Base-by-base conservation (phyloP, 805 yeast genomes). In the Myxozyma sirexii region DNA sequence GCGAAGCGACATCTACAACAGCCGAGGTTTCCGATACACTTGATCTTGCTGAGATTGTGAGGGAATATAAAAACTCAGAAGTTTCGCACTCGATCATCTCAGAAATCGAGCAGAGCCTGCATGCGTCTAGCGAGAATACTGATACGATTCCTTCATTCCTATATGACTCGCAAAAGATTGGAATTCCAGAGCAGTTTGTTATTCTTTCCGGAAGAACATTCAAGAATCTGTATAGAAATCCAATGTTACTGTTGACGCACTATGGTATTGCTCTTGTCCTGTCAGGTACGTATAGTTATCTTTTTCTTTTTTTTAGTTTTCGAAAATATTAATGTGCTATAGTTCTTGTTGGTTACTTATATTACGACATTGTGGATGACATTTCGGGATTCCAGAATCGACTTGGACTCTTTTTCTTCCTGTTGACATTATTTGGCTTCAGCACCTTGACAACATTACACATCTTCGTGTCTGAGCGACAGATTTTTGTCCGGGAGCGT, bases 321-420 rank as follows among this genome's bases (percentile, higher is more conserved):
- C 19, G n/a, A 24, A 19, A 8, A 12, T 43, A 24, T 53, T 57
- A 44, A 51, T 43, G 29, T n/a, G 21, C 12, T 4, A n/a, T 31
- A 56, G 51, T 85, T 3, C 88, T 93, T 74, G 86, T 97, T 74
- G 97, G 98, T 0, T 82, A 82, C 51, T 77, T 94, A 42, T 94
- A 94, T 73, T 93, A 86, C 75, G 80, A 90, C 69, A 85, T 93
- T 26, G 78, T 85, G 43, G 88, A 90, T 70, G 97, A 93, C 72
- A 93, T 94, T 56, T 85, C 96, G 69, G 99, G 99, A 0, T 94
- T 94, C 78, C 99, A 94, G 73, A 94, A 94, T 74, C 81, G 99
- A 68, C 79, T 94, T 65, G 99, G 99, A 0, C 77, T 94, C 60
- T 94, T 94, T 74, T 93, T 94, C 78, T 94, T 94, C 73, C 75